A percentile compares a stretch with the other conserved stretches of the same genome.
These are phyloP conservation scores for Knoxia roxburghii DNA, from an alignment of 257 asterid genomes.

Conservation along the genomic window DNA sequence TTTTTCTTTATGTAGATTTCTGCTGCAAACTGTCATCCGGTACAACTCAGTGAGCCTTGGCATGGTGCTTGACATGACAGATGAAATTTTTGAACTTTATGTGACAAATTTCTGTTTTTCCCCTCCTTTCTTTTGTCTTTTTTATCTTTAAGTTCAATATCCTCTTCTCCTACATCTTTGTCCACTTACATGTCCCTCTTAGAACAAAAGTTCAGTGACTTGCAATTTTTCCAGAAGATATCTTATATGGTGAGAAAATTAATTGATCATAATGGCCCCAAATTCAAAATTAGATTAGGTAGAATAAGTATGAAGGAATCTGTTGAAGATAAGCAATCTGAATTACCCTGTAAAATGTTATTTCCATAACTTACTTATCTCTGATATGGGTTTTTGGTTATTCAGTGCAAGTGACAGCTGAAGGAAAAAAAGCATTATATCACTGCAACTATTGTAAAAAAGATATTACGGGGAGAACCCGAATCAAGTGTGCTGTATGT, in stretches of 20 bases:
- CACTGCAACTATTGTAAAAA: constrained; percentile 87
- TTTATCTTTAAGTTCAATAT: not conserved
- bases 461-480: constrained; percentile 69
- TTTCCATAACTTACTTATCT: constrained; percentile 2
- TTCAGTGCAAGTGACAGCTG: constrained; percentile 62
- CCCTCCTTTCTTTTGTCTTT: too few species aligned
- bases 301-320: not conserved
- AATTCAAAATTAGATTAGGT: not conserved
- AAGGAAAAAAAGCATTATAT: constrained; percentile 70
- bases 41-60: too few species aligned
- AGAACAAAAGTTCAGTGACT: not conserved
- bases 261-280: not conserved
- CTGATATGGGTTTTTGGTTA: constrained; percentile 17
- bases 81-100: not conserved
- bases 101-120: not conserved
- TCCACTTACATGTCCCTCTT: not conserved
- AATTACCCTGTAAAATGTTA: constrained; percentile 1
- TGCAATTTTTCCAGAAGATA: not conserved
- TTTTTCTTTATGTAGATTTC: constrained; percentile 1
- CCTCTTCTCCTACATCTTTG: not conserved
- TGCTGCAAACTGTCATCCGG: not conserved
- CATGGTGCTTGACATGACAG: not conserved
- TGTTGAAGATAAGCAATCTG: not conserved
- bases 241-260: not conserved
- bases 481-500: constrained; percentile 81